Base-by-base conservation (phyloP, 2,329 filamentous ascomycete species). In the Cytospora paraplurivora region DNA sequence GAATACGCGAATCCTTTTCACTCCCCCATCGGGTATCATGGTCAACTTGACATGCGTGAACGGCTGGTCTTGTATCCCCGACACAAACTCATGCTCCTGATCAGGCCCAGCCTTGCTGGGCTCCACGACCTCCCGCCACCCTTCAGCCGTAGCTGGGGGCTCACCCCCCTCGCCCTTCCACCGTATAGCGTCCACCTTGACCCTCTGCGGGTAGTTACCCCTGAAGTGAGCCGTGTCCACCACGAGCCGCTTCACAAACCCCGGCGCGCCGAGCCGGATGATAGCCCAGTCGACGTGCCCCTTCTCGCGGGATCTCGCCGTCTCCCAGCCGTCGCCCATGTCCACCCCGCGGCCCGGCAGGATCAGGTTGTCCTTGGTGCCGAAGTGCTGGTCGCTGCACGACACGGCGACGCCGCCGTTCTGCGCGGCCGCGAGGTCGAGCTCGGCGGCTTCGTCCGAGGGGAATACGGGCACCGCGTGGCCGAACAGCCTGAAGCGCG, bases 311-410 rank as follows among this genome's bases (percentile, higher is more conserved):
- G 89, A 92, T 60, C 91, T 83, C 68, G 88, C 86, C 62, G 91
- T 95, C 77, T 95, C 91, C 91, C 92, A 95, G 8, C 91, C 92
- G 73, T 94, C 91, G 57, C 91, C 89, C 91, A 95, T 95, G 76
- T 95, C 90, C 74, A 88, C 87, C 50, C 91, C 91, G 33, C 91
- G 82, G 2, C 90, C 90, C 0, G 91, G 91, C 4, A 93, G 80
- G n/a, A 93, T 82, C 38, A 94, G 79, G 76, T 94, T 93, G 72
- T 91, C 87, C 74, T 90, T 92, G 44, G 87, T 90, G 65, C 91
- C 90, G 71, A 93, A 96, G 76, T 95, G 91, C 77, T 95, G 88
- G 75, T 95, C 91, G 66, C 87, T 92, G 79, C 90, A 93, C 1
- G 85, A 83, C 10, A 92, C 79, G 44, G 90, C 91, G 33, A 93